Base-by-base conservation (phyloP, 495 filamentous ascomycete species). In the Aspergillus asperescens region DNA sequence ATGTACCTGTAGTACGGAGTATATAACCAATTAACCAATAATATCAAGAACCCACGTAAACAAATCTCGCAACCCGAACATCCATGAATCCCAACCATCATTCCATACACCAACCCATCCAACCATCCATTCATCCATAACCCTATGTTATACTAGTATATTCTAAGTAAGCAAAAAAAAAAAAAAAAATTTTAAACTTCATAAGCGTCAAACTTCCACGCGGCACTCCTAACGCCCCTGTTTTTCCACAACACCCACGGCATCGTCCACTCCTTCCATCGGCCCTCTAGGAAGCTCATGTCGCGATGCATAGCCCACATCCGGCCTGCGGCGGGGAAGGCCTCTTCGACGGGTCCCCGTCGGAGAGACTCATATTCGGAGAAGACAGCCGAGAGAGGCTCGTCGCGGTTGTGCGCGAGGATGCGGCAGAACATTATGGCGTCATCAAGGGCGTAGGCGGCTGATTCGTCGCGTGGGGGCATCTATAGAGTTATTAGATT, bases 401-500 rank as follows among this genome's bases (percentile, higher is more conserved):
- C 64, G 15, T 63, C 59, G 6, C 67, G 62, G 42, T 72, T 61
- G 28, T 56, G 62, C 27, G 58, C 61, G 7, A 84, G 55, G 28
- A 78, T 68, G 9, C 75, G 75, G 10, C 77, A 70, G 56, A 84
- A 75, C 8, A 84, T 64, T 28, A 84, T 79, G 4, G 72, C 75
- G 62, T 84, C 81, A 58, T 84, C 81, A 12, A 85, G 72, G 1
- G 81, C 81, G 51, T 82, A 77, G 10, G 80, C 77, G 6, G 79
- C 81, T 13, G 73, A 77, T 62, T 85, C 81, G 37, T 81, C 81
- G 19, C 80, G 77, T 4, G 81, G 81, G 1, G 81, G 80, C 81
- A 84, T 83, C 73, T 76, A 42, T 38, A n/a, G n/a, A n/a, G 32
- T 15, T 15, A 31, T 27, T 22, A 29, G 1, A 38, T 24, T 13